Base-by-base conservation (phyloP, 768 basidiomycete genomes). In the Suillus occidentalis region DNA sequence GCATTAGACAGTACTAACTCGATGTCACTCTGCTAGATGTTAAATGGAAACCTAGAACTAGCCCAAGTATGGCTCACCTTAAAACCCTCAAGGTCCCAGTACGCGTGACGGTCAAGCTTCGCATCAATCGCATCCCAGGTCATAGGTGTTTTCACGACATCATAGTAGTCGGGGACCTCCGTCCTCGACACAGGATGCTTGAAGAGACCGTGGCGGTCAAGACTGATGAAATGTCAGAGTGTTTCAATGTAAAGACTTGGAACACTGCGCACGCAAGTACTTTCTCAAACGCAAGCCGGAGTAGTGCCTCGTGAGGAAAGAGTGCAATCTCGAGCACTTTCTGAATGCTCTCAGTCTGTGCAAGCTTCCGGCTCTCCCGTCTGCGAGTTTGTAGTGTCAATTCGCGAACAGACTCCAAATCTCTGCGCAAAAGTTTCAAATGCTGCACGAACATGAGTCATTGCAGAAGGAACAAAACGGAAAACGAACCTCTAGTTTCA, bases 141-240 rank as follows among this genome's bases (percentile, higher is more conserved):
- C 94, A 97, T 97, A 0, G 97, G 97, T 4, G 83, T 80, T 70
- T 87, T 83, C 71, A 99, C 84, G 42, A 97, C 81, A 55, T 94
- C 90, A 71, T 91, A 94, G 74, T 99, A 99, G 72, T 98, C 96
- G 1, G 92, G 92, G 0, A 96, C 94, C 47, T 91, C 86, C 1
- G 77, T 79, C 68, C 81, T 88, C 49, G 88, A 89, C 43, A 98
- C 95, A 0, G 96, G 94, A 65, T 89, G 86, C 65, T 86, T 86
- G 78, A 99, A 99, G 66, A 88, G 83, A 52, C 89, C 89, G 6
- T 84, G 79, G 20, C 86, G 84, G 72, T 98, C 95, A 57, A 85
- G 72, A 9, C 95, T 97, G 69, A 47, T n/a, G 9, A 55, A 36
- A 43, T 53, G 43, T 72, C 62, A 69, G 68, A 39, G 49, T 45